Percentiles rank a stretch among this genome's conserved stretches.
Conservation (phyloP, 306 rosid genomes). For the peach (Prunus persica) region Prunus_persica_NCBIv2 NC_034009.1:36243501-36244000, state of each 20-base stretch:
- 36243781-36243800: slow-evolving; percentile 45
- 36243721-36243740: not conserved
- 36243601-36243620: slow-evolving; percentile 31
- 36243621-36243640: slow-evolving; percentile 35
- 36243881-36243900: not conserved
- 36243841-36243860: not conserved
- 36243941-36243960: slow-evolving; percentile 53
- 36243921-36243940: slow-evolving; percentile 39
- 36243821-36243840: not conserved
- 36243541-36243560: not conserved
- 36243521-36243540: no score
- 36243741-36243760: not conserved
- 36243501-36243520: no score
- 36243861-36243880: not conserved
- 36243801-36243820: slow-evolving; percentile 38
- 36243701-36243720: not conserved
- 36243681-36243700: not conserved
- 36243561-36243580: slow-evolving; percentile 44
- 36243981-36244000: slow-evolving; percentile 47
- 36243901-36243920: slow-evolving; percentile 32
- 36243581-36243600: slow-evolving; percentile 46
- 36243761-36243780: slow-evolving; percentile 46
- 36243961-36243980: slow-evolving; percentile 23
- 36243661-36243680: no score
- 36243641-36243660: not conserved